Evolutionary conservation across 2,329 filamentous ascomycete genomes (phyloP).

Genomic region (Aspergillus fischeri): DNA sequence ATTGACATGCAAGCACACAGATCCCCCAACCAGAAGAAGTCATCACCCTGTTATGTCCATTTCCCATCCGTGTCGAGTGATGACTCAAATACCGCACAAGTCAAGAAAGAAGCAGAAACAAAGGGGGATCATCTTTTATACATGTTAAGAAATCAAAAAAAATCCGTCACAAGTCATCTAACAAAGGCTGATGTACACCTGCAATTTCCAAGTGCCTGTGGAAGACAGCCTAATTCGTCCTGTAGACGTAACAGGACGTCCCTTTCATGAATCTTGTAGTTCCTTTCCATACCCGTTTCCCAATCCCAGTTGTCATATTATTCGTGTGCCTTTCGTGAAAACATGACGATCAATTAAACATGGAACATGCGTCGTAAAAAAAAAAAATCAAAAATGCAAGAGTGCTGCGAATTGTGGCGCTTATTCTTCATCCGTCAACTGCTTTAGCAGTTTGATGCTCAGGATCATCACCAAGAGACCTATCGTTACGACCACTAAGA

Average conservation of each 20-base stretch:
- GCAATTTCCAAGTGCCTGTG: neutral
- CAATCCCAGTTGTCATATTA: conserved; percentile 12
- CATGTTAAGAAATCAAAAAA: conserved; percentile 2
- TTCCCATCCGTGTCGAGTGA: neutral
- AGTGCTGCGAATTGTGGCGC: neutral
- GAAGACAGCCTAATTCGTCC: conserved; percentile 4
- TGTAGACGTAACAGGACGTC: neutral
- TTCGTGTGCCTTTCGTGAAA: conserved; percentile 12
- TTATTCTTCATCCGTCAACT: conserved; percentile 47
- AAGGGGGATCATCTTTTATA: conserved; percentile 12
- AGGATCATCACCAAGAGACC: conserved; percentile 94
- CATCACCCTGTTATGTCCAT: neutral
- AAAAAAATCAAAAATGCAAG: conserved; percentile 1
- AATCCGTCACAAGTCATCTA: neutral
- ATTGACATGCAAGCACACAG: neutral
- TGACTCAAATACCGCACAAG: neutral
- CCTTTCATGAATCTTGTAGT: conserved; percentile 7
- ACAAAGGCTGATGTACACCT: neutral
- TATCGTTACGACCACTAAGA: conserved; percentile 93
- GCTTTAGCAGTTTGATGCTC: conserved; percentile 75
- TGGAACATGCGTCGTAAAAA: conserved; percentile 1
- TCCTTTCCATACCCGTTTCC: conserved; percentile 1
- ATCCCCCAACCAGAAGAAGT: neutral
- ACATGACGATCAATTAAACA: conserved; percentile 4
- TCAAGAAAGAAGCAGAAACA: conserved; percentile 1